Evolutionary conservation across 805 yeast genomes (phyloP).

Genomic region (Saturnispora silvae): DNA sequence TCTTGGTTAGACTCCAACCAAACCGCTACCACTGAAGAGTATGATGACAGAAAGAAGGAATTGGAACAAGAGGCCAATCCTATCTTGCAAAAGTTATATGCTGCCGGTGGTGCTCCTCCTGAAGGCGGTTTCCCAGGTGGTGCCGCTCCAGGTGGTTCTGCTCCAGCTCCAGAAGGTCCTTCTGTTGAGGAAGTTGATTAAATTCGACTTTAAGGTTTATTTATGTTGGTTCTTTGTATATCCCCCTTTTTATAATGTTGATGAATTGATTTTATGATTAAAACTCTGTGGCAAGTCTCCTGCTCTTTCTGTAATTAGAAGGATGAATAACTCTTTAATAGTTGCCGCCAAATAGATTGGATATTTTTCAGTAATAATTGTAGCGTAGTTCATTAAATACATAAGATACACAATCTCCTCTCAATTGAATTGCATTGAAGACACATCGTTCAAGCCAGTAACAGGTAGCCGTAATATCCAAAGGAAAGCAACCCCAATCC

Average conservation of each 20-base stretch:
- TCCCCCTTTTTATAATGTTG: background rate
- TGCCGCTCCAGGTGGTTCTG: conserved; percentile 22
- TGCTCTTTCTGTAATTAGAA: no score
- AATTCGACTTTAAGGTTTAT: conserved; percentile 12
- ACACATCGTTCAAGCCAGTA: no score
- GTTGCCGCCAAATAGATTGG: no score
- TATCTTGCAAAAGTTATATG: conserved; percentile 93
- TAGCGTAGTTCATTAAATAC: no score
- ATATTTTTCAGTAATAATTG: no score
- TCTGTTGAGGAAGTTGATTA: conserved; percentile 78
- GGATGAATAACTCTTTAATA: no score
- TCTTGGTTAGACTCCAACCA: conserved; percentile 90
- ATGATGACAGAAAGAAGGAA: conserved; percentile 88
- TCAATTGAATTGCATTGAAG: no score
- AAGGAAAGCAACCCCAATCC: conserved; percentile 54
- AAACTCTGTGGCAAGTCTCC: no score
- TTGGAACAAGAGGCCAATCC: conserved; percentile 93
- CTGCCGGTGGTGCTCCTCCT: conserved; percentile 78
- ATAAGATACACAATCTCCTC: no score
- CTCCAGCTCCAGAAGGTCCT: conserved; percentile 38
- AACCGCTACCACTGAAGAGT: conserved; percentile 89
- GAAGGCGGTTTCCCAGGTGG: conserved; percentile 39
- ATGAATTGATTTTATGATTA: background rate
- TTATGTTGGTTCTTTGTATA: background rate
- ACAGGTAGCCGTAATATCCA: conserved; percentile 47